Evolutionary conservation across 108 stramenopile species (phyloP), one percentile per base, ranked within the genome.

Genomic region (Nannochloropsis salina): DNA sequence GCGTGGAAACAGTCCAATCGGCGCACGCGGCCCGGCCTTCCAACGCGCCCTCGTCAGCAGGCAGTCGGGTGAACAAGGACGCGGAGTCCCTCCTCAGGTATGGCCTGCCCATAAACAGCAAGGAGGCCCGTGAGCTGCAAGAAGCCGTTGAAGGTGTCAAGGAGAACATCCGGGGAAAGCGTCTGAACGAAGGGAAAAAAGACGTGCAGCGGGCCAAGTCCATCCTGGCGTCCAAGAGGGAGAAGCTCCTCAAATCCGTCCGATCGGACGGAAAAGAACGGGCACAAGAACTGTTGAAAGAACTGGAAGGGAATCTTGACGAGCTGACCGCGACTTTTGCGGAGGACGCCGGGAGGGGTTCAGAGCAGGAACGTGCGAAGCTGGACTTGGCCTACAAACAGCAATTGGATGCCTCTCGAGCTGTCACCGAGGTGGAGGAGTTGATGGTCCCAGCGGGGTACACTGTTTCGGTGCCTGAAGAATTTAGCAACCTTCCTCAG

Each of bases 61-160:
- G 96, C 42, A 92, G 90, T 43, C 94, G 95, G 45, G 96, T 97
- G 82, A 97, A 97, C 85, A 96, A 96, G 88, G 96, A 97, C 90
- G 88, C 96, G 21, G 95, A 95, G 84, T 94, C 93, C 47, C 88
- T 97, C 61, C 87, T 97, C 83, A 88, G 96, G 44, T 93, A 93
- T 89, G 96, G 94, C 43, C 91, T 97, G 42, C 96, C 96, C 40
- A 94, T 95, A 82, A 91, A 94, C 8, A 95, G 94, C 88, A 94
- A 80, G 18, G 83, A 87, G 83, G 87, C 80, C 8, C 94, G 97
- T 44, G 84, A 94, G 82, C 88, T 96, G 41, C 97, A 97, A 90
- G 90, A 86, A 45, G 86, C 86, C 44, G 91, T 97, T 80, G 97
- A 97, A 90, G 90, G 85, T 10, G 92, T 96, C 84, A 92, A 93